Conservation (phyloP, 2,329 filamentous ascomycete genomes). For the Torrubiella hemipterigena region DNA sequence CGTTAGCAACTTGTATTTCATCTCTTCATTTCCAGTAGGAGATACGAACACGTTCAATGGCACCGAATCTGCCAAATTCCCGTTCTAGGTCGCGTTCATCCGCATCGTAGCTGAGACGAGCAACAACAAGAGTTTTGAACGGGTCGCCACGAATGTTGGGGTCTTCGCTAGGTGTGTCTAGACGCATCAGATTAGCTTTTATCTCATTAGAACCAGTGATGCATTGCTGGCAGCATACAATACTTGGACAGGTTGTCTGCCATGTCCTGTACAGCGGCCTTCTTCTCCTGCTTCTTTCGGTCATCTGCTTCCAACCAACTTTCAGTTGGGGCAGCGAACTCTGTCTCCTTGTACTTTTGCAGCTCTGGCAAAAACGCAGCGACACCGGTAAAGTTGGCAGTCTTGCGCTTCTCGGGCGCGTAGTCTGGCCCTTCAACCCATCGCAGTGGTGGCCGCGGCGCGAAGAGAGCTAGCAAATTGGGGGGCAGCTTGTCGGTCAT, state of each 20-base stretch:
- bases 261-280: conserved; percentile 51
- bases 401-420: conserved; percentile 71
- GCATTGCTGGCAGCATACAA: conserved; percentile 42
- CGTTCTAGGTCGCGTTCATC: conserved; percentile 83
- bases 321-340: conserved; percentile 71
- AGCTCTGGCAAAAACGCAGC: conserved; percentile 64
- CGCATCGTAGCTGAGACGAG: conserved; percentile 78
- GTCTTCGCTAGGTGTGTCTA: conserved; percentile 75
- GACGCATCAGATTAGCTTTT: too few species aligned
- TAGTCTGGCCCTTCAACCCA: conserved; percentile 78
- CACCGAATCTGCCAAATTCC: conserved; percentile 87
- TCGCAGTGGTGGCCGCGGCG: conserved; percentile 81
- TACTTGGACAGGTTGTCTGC: conserved; percentile 50
- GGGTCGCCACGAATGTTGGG: conserved; percentile 84
- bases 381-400: conserved; percentile 59
- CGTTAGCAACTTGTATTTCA: conserved; percentile 8
- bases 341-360: conserved; percentile 65
- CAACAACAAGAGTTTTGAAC: conserved; percentile 89
- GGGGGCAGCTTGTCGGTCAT: conserved; percentile 98
- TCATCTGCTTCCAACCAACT: conserved; percentile 86
- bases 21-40: neutral
- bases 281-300: conserved; percentile 71
- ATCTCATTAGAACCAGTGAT: too few species aligned
- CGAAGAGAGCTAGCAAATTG: conserved; percentile 86
- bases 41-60: conserved; percentile 71